A percentile compares a stretch with the other conserved stretches of the same genome.
Conservation (phyloP, 192 early-diverging fungal genomes). For the Rhizophagus sp. region DNA sequence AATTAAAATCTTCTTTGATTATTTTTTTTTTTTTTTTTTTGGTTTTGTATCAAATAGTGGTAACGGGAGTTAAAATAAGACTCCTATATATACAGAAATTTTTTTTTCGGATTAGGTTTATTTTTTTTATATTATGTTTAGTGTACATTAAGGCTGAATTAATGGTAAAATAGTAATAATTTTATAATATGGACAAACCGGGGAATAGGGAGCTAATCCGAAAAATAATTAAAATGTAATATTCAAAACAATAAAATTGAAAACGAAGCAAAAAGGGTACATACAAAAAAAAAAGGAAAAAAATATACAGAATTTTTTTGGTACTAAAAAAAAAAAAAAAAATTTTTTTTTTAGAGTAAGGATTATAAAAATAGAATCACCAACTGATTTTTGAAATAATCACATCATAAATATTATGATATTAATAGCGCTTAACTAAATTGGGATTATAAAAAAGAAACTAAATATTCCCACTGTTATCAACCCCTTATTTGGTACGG, state of each 20-base stretch:
- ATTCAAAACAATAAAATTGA: not conserved
- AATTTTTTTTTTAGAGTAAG: too few relatives aligned
- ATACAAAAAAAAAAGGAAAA: too few relatives aligned
- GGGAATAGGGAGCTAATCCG: constrained; percentile 10
- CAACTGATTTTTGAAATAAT: too few relatives aligned
- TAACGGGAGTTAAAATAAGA: constrained; percentile 1
- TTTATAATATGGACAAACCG: not conserved
- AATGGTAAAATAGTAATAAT: not conserved
- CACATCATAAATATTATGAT: too few relatives aligned
- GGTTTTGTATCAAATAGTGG: constrained; percentile 23
- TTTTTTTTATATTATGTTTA: not conserved
- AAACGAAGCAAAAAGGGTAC: not conserved
- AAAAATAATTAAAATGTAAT: not conserved
- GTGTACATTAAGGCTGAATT: not conserved
- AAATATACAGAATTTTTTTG: too few relatives aligned
- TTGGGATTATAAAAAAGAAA: too few relatives aligned
- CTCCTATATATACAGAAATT: not conserved
- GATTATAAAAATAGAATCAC: too few relatives aligned
- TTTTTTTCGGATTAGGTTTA: constrained; percentile 1
- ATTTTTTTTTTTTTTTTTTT: constrained; percentile 30
- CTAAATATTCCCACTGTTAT: not conserved
- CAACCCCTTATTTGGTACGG: not conserved
- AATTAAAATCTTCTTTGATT: constrained; percentile 35
- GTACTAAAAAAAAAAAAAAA: too few relatives aligned
- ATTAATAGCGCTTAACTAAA: too few relatives aligned